Evolutionary conservation across 2,329 filamentous ascomycete species (phyloP).

Genomic region (Septoria petroselini): DNA sequence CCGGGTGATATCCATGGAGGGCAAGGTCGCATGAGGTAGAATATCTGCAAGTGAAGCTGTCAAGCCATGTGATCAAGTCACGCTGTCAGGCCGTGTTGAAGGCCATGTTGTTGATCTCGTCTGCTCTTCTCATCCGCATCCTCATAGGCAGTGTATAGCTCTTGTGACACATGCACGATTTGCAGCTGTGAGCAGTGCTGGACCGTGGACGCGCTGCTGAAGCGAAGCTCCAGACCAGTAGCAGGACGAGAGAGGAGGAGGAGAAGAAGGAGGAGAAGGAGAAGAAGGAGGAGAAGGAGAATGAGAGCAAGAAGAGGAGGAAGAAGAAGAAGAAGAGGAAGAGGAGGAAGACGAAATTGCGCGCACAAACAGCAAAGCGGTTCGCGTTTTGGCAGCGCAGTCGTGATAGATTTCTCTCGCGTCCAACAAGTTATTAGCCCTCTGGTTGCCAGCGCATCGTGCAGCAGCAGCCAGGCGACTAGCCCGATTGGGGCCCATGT

Average conservation of each 20-base stretch:
- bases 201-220: neutral
- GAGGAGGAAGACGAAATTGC: no score
- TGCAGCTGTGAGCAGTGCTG: neutral
- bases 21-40: conserved; percentile 10
- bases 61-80: no score
- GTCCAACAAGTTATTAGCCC: no score
- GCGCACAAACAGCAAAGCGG: neutral
- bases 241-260: no score
- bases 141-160: conserved; percentile 52
- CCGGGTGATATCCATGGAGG: conserved; percentile 13
- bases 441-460: conserved; percentile 12
- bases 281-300: no score
- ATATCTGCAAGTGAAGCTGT: conserved; percentile 9
- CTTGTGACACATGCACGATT: conserved; percentile 8
- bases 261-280: no score
- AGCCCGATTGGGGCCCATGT: no score
- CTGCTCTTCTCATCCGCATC: conserved; percentile 72
- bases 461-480: no score
- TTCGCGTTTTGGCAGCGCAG: conserved; percentile 6
- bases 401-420: conserved; percentile 3
- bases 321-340: no score
- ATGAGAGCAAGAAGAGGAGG: no score
- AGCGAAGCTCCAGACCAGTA: neutral
- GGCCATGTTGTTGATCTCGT: no score
- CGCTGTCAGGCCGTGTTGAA: no score